A percentile compares a stretch with the other conserved stretches of the same genome.
These are phyloP conservation scores for Ustilago cynodontis DNA, from an alignment of 1,284 basidiomycete genomes.

Conservation along the genomic window DNA sequence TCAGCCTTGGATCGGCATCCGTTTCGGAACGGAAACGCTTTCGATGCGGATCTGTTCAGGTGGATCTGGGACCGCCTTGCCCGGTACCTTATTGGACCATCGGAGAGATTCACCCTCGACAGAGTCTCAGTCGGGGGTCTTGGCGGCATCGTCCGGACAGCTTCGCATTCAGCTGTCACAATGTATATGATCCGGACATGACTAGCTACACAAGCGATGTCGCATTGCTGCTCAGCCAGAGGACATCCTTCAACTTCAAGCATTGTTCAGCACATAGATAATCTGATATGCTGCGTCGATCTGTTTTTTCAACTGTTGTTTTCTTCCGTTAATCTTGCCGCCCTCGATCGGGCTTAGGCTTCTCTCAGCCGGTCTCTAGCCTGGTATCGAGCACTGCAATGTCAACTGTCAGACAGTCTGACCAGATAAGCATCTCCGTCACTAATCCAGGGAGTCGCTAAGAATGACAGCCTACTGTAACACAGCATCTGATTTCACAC, in stretches of 20 bases:
- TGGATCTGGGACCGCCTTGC: too few species aligned
- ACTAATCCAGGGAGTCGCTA: neutral
- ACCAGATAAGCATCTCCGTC: neutral
- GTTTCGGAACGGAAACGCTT: neutral
- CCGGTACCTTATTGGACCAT: constrained; percentile 9
- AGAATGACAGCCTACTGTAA: neutral
- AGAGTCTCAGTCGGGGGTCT: neutral
- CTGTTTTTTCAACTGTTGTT: neutral
- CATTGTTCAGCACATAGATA: neutral
- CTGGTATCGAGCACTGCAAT: neutral
- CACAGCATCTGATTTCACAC: neutral
- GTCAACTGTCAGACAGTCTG: neutral
- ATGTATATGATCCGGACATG: constrained; percentile 3
- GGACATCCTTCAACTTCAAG: constrained; percentile 8
- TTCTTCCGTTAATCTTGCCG: neutral
- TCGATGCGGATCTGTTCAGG: too few species aligned
- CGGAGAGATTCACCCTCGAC: neutral
- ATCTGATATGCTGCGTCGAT: constrained; percentile 28
- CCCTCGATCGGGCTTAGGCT: neutral
- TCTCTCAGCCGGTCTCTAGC: neutral
- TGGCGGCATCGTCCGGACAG: neutral
- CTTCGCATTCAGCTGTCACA: constrained; percentile 5
- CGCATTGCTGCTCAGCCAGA: too few species aligned
- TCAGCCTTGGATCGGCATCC: too few species aligned
- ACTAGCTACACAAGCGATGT: neutral